Evolutionary conservation across 495 filamentous ascomycete genomes (phyloP), one percentile per base, ranked within the genome.

Genomic region (Cetradonia linearis): DNA sequence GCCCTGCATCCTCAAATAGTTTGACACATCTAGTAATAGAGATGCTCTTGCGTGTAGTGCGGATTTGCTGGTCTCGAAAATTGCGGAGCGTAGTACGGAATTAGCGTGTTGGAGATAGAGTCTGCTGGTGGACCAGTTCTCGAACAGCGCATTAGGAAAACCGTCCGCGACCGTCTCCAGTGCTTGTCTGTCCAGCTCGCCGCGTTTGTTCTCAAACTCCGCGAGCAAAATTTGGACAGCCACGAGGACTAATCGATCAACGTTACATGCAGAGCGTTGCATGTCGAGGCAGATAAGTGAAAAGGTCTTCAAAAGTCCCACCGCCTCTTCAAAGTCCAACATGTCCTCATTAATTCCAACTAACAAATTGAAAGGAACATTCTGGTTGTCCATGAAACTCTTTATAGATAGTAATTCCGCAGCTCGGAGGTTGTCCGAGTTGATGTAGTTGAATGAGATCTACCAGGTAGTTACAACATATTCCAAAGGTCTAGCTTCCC

Each of bases 381-480:
- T 68, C 61, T 72, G 68, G 47, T 64, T 67, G 60, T 76, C 69
- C 30, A 59, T 11, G 25, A 59, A 48, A 33, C 57, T 59, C 57
- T 74, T 77, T 0, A 73, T 61, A 11, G 71, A 66, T 7, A 76
- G 59, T 6, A 76, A 56, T 28, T 72, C 59, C 5, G 69, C 65
- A 9, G 44, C 57, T 71, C 69, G 23, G 66, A 62, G 0, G 57
- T 64, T 50, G 38, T 27, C 42, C n/a, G 54, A 5, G 53, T 59
- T 37, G 77, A 75, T 23, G 33, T 74, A 68, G 8, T 75, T 65
- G 59, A 79, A 80, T 1, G 74, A 75, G 30, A 79, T 69, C 56
- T 69, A 60, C 73, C 71, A 78, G 23, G 76, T 76, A 7, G 63
- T 70, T 20, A 74, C 62, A 13, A 78, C 63, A 3, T 71, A 67